phyloP scores from a whole-genome alignment of 1,284 basidiomycete species.

The Boletellus deceptivus region DNA sequence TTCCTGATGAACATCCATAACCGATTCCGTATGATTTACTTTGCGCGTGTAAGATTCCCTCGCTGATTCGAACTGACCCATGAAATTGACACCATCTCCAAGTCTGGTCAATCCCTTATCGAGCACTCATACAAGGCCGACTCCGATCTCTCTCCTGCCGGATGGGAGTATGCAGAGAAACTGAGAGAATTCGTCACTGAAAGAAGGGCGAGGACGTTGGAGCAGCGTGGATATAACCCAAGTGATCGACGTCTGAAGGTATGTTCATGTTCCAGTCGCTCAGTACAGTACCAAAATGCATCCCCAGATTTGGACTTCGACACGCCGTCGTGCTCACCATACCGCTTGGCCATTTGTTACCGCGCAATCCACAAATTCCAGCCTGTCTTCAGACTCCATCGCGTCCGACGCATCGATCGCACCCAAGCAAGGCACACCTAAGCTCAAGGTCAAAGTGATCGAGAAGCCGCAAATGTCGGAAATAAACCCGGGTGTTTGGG shows the following conservation, averaged over 20 bases:
- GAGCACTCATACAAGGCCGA: constrained; percentile 99
- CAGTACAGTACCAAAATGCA: neutral
- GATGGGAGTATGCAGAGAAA: constrained; percentile 91
- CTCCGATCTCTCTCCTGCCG: constrained; percentile 91
- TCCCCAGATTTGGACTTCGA: constrained; percentile 92
- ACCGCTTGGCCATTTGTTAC: constrained; percentile 93
- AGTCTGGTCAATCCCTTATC: constrained; percentile 92
- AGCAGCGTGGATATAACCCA: constrained; percentile 64
- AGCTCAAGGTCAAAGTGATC: constrained; percentile 73
- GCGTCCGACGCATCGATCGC: neutral
- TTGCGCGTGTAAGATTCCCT: constrained; percentile 70
- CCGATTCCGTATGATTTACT: constrained; percentile 85
- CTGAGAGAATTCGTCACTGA: constrained; percentile 85
- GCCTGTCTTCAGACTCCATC: constrained; percentile 7
- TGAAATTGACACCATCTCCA: constrained; percentile 3
- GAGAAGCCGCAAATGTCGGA: constrained; percentile 97
- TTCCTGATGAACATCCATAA: constrained; percentile 99
- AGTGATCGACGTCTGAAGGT: constrained; percentile 74
- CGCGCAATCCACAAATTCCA: constrained; percentile 7
- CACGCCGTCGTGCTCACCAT: constrained; percentile 88
- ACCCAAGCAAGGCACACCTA: constrained; percentile 16
- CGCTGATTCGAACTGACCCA: neutral
- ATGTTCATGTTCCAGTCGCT: constrained; percentile 29
- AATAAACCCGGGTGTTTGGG: constrained; percentile 97
- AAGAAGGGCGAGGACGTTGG: constrained; percentile 65